Conservation (phyloP, 2,329 filamentous ascomycete genomes). For the Iodosphaeria phyllophila region DNA sequence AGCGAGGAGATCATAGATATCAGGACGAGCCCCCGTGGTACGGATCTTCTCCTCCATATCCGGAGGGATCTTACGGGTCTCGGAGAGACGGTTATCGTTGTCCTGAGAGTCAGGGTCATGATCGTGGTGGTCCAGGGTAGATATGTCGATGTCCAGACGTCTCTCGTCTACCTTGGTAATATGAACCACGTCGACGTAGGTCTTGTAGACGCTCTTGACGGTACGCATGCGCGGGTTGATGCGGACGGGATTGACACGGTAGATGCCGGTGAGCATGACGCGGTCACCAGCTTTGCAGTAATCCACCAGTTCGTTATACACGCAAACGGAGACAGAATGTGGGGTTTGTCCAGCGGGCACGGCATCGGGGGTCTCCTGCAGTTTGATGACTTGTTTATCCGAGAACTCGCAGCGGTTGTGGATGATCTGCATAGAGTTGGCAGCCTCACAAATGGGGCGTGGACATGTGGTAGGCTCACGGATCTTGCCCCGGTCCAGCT, state of each 20-base stretch:
- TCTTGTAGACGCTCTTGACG: conserved; percentile 94
- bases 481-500: conserved; percentile 90
- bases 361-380: conserved; percentile 91
- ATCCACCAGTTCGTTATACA: conserved; percentile 93
- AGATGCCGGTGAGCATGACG: conserved; percentile 89
- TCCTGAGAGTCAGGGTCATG: conserved; percentile 51
- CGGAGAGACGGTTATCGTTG: conserved; percentile 65
- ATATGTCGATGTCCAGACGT: conserved; percentile 76
- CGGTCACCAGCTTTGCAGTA: conserved; percentile 96
- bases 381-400: conserved; percentile 96
- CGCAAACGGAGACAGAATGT: conserved; percentile 88
- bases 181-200: conserved; percentile 87
- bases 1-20: conserved; percentile 84
- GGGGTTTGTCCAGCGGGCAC: conserved; percentile 93
- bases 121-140: conserved; percentile 68
- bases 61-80: conserved; percentile 63
- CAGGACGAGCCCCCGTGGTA: conserved; percentile 56
- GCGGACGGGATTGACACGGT: conserved; percentile 82
- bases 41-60: conserved; percentile 86
- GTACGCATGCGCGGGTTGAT: conserved; percentile 85
- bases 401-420: conserved; percentile 91
- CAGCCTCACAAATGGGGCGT: conserved; percentile 58
- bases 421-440: conserved; percentile 95
- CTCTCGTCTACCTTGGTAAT: conserved; percentile 95
- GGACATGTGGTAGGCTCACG: conserved; percentile 85